phyloP scores from a whole-genome alignment of 306 rosid species.

The Clitoria ternatea region DNA sequence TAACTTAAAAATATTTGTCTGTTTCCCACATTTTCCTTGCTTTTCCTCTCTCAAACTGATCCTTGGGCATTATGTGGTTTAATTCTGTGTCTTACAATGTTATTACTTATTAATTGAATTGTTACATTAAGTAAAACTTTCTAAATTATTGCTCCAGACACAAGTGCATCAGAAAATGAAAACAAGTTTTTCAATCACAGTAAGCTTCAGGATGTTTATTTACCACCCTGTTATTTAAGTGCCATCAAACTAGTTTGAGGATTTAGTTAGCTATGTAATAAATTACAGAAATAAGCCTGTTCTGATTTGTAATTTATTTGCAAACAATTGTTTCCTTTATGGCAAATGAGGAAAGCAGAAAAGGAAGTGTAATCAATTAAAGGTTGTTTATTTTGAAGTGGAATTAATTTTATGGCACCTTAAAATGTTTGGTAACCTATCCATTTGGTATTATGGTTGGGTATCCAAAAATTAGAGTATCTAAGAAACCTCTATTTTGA shows the following conservation, averaged over 20 bases:
- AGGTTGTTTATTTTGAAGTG: constrained; percentile 6
- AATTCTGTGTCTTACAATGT: not conserved
- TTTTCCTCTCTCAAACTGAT: not conserved
- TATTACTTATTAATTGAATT: too few species aligned
- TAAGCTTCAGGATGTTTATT: not conserved
- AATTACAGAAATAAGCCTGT: not conserved
- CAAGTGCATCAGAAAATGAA: not conserved
- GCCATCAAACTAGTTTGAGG: constrained; percentile 4
- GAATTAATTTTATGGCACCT: not conserved
- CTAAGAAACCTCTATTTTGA: constrained; percentile 17
- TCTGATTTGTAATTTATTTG: not conserved
- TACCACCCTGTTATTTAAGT: not conserved
- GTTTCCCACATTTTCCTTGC: not conserved
- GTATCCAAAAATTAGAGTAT: not conserved
- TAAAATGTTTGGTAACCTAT: constrained; percentile 8
- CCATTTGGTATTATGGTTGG: not conserved
- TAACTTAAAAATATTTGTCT: not conserved
- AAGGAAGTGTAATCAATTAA: constrained; percentile 2
- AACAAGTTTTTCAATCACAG: not conserved
- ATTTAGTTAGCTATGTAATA: constrained; percentile 6
- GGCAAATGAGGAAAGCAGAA: not conserved
- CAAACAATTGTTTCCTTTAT: not conserved
- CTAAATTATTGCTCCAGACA: not conserved
- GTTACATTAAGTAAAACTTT: not conserved
- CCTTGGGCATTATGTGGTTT: not conserved